phyloP scores from a whole-genome alignment of 306 rosid species.

The Begonia masoniana region DNA sequence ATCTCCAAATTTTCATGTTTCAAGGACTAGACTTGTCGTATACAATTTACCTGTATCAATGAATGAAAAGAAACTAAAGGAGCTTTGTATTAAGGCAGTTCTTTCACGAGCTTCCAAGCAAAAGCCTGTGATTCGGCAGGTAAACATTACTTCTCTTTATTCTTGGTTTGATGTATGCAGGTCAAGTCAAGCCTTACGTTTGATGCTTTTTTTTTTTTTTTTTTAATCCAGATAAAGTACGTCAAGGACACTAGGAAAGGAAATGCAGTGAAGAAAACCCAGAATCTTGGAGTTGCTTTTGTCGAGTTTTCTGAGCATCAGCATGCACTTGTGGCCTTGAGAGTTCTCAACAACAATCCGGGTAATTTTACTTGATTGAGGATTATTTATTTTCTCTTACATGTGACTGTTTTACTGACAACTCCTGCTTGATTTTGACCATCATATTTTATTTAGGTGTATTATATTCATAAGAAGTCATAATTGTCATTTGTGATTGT shows the following conservation, averaged over 20 bases:
- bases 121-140: constrained; percentile 79
- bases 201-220: not conserved
- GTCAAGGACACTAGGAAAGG: constrained; percentile 77
- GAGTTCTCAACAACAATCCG: constrained; percentile 94
- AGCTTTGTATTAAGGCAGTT: constrained; percentile 76
- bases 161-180: not conserved
- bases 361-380: constrained; percentile 34
- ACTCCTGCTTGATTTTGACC: not conserved
- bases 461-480: not conserved
- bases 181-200: not conserved
- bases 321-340: constrained; percentile 88
- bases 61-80: constrained; percentile 67
- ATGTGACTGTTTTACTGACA: not conserved
- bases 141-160: constrained; percentile 19
- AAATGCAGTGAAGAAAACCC: constrained; percentile 32
- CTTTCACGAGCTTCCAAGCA: constrained; percentile 86
- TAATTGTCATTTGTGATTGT: not conserved
- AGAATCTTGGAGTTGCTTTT: constrained; percentile 90
- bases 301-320: constrained; percentile 91
- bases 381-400: not conserved
- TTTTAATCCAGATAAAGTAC: constrained; percentile 52
- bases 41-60: constrained; percentile 80
- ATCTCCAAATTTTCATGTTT: constrained; percentile 94
- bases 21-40: constrained; percentile 67
- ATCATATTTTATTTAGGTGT: not conserved